Base-by-base conservation (phyloP, 495 filamentous ascomycete genomes). In the Choiromyces venosus region DNA sequence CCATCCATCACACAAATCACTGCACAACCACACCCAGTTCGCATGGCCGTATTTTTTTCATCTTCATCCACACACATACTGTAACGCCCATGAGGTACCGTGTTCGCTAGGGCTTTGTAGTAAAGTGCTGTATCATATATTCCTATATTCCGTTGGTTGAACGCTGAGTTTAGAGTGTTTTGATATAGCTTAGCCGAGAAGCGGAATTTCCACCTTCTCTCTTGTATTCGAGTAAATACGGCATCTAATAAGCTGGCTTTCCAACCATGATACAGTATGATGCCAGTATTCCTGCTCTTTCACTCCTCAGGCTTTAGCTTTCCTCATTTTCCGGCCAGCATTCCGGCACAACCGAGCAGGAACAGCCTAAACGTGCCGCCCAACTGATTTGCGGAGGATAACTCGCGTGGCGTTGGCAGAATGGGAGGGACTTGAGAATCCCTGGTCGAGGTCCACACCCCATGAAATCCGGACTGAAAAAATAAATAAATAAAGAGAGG, bases 391-490 rank as follows among this genome's bases (percentile, higher is more conserved):
- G 68, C 65, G 72, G 72, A 74, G 67, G 67, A 74, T 68, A 72
- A 21, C 75, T 76, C 75, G 75, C 74, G 75, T 77, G 75, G 75
- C 74, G 69, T 67, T 76, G 74, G 44, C 69, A 77, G 65, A 39
- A 72, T 46, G 38, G 33, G 25, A 69, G 40, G 61, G 39, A 44
- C 56, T 36, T 52, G 66, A 14, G 29, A 16, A 74, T 37, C 66
- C n/a, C 56, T 10, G 21, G 25, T 65, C 44, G 46, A 46, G 38
- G 42, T 74, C 44, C 65, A 74, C 71, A 21, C 36, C 68, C 42
- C 42, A 16, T n/a, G 42, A 18, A 37, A 12, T 33, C 52, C 10
- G 4, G n/a, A 61, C 52, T 61, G n/a, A 25, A 21, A 10, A 25
- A 25, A 56, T 61, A 29, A 12, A 29, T 14, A n/a, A 14, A 29